phyloP scores from a whole-genome alignment of 2,329 filamentous ascomycete genomes.

The Zymoseptoria ardabiliae region DNA sequence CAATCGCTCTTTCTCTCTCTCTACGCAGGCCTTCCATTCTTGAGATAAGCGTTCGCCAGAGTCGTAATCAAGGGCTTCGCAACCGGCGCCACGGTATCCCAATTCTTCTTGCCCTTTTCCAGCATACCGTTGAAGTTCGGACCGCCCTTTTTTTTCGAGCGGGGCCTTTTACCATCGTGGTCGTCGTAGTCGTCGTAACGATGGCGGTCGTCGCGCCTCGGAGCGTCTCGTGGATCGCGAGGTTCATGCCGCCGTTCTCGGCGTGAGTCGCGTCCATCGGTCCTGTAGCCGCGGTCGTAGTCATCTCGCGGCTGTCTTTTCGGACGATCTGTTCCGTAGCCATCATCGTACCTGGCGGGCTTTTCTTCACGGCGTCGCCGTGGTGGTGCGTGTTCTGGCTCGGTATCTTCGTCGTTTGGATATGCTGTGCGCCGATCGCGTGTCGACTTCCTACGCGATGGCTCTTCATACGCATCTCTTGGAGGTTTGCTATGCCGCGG shows the following conservation, averaged over 20 bases:
- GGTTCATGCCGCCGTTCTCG: constrained; percentile 15
- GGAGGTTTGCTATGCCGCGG: constrained; percentile 11
- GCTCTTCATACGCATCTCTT: constrained; percentile 15
- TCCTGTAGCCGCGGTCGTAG: constrained; percentile 24
- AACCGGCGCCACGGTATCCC: constrained; percentile 25
- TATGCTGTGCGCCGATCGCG: constrained; percentile 7
- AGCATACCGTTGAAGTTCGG: constrained; percentile 19
- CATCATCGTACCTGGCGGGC: constrained; percentile 19
- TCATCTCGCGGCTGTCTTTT: constrained; percentile 20
- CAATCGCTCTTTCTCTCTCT: not conserved
- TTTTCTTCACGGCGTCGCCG: constrained; percentile 13
- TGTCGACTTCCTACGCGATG: constrained; percentile 6
- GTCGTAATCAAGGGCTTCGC: constrained; percentile 25
- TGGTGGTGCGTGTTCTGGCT: constrained; percentile 14
- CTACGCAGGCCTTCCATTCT: constrained; percentile 8
- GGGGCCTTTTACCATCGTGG: constrained; percentile 12
- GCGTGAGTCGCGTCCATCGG: constrained; percentile 21
- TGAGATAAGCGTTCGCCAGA: constrained; percentile 25
- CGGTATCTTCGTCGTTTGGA: constrained; percentile 12
- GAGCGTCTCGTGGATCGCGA: constrained; percentile 9
- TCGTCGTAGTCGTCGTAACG: constrained; percentile 15
- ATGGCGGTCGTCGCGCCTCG: constrained; percentile 7
- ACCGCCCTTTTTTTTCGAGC: constrained; percentile 10
- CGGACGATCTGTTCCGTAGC: constrained; percentile 25
- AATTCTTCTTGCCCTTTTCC: constrained; percentile 26